Base-by-base conservation (phyloP, 192 early-diverging fungal genomes). In the Rhizophagus sp. region DNA sequence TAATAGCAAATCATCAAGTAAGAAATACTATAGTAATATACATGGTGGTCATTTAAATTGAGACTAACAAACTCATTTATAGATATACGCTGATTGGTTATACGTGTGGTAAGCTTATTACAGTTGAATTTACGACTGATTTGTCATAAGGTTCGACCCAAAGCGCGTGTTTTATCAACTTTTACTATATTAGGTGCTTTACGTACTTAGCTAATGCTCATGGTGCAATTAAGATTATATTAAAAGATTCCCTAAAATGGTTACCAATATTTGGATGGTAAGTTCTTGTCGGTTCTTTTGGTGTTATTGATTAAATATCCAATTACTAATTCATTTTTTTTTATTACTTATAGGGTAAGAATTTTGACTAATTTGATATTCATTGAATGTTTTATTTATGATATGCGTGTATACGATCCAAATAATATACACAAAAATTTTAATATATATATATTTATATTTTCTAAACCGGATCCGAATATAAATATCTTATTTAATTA, bases 191-290 rank as follows among this genome's bases (percentile, higher is more conserved):
- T 86, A 85, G 86, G 78, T 83, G 52, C 50, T 84, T 90, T 39
- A 85, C 92, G 7, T 93, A 93, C 82, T 81, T 90, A 73, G 89
- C 90, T 30, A 85, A 87, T 17, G 92, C 90, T 74, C 93, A 97
- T 84, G 95, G 93, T 19, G 89, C 88, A 70, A 75, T 99, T 67
- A 98, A 97, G 85, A 97, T 99, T 70, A 95, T 97, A 63, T 88
- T 99, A 50, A 97, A 96, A 81, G 84, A 91, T 57, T 90, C 90
- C 66, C 89, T 99, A 69, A 92, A 90, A 74, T 85, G 90, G 77
- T 77, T 99, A 24, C 97, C 97, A 12, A 84, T 99, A 57, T 94
- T 95, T 88, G 97, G 97, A 83, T 90, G 90, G 91, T 89, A 85
- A 82, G 44, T 68, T 57, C 1, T 75, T 10, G 22, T 10, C 50